phyloP scores from a whole-genome alignment of 495 filamentous ascomycete species.

The Astrothelium subdiscretum region DNA sequence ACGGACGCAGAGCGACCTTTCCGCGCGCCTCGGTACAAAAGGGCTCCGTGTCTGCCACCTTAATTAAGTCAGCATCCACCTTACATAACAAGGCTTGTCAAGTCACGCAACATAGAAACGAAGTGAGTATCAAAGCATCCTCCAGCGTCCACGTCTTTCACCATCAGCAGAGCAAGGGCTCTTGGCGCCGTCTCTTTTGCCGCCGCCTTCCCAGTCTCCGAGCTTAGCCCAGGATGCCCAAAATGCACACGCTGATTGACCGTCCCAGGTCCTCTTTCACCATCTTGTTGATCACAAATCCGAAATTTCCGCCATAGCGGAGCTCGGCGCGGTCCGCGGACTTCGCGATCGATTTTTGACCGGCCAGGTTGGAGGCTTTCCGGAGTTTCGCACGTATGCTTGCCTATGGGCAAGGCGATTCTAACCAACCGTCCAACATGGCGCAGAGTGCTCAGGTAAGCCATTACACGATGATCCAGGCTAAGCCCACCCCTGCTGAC shows the following conservation, averaged over 20 bases:
- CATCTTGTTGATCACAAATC: not conserved
- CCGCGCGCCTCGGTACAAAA: no score
- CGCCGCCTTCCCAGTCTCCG: not conserved
- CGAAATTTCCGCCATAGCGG: no score
- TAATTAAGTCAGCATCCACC: not conserved
- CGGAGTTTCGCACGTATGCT: not conserved
- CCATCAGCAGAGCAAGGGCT: not conserved
- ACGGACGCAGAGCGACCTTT: no score
- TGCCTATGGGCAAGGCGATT: not conserved
- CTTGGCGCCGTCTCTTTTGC: not conserved
- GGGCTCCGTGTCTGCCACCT: not conserved
- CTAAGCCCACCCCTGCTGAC: not conserved
- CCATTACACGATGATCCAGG: not conserved
- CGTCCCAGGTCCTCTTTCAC: not conserved
- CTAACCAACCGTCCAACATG: not conserved
- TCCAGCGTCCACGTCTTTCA: not conserved
- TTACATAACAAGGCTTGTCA: not conserved
- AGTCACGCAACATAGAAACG: not conserved
- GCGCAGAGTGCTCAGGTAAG: constrained; percentile 1
- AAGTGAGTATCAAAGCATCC: not conserved
- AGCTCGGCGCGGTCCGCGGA: no score
- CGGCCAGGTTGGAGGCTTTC: not conserved
- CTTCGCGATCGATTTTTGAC: no score
- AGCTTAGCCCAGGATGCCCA: not conserved
- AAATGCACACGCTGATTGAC: not conserved